Conservation (phyloP, 768 basidiomycete species). For the Pisolithus sp. region DNA sequence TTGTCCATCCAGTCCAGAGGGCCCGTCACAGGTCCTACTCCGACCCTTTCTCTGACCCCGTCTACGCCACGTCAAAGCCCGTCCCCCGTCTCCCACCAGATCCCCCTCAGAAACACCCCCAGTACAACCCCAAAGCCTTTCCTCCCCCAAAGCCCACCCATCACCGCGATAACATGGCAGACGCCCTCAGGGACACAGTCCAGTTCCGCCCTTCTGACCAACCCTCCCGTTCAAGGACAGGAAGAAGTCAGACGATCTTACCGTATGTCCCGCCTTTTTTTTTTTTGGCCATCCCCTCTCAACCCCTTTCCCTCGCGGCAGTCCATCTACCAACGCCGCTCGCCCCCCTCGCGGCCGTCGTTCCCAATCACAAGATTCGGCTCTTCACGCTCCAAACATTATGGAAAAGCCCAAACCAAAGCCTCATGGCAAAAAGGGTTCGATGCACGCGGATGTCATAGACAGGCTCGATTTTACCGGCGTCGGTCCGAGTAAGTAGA, state of each 20-base stretch:
- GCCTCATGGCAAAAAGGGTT: constrained; percentile 60
- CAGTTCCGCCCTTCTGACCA: constrained; percentile 42
- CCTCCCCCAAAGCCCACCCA: constrained; percentile 24
- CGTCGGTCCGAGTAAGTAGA: constrained; percentile 70
- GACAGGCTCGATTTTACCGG: constrained; percentile 84
- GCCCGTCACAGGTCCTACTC: constrained; percentile 41
- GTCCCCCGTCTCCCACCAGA: constrained; percentile 38
- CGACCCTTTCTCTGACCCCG: constrained; percentile 48
- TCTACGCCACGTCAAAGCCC: constrained; percentile 19
- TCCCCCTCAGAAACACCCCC: constrained; percentile 25
- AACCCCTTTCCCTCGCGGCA: constrained; percentile 9
- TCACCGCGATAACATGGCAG: constrained; percentile 41
- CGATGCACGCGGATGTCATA: constrained; percentile 82
- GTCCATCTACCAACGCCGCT: constrained; percentile 15
- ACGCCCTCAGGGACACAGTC: constrained; percentile 67
- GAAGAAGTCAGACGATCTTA: constrained; percentile 51
- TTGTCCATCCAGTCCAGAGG: constrained; percentile 19
- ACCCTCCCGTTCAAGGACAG: constrained; percentile 41
- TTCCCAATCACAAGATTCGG: constrained; percentile 47
- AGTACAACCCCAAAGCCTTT: constrained; percentile 20
- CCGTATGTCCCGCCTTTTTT: constrained; percentile 16
- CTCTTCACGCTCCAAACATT: constrained; percentile 30
- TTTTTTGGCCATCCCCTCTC: constrained; percentile 24
- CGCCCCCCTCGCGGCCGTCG: constrained; percentile 32
- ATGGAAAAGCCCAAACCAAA: constrained; percentile 45